Evolutionary conservation across 129 eudicot species (phyloP), one percentile per base, ranked within the genome.

Genomic region (Flaveria robusta): DNA sequence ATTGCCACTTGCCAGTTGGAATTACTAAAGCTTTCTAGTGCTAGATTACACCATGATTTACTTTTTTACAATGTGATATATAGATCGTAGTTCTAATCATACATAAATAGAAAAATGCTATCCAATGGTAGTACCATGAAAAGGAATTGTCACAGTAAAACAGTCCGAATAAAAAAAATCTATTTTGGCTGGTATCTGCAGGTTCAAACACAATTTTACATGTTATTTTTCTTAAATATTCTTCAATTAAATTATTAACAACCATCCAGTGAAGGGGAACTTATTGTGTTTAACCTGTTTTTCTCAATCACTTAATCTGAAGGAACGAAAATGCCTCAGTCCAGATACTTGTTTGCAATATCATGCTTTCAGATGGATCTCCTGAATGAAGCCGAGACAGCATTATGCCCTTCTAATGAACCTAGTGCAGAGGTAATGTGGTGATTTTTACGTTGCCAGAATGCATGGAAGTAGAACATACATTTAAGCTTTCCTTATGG

Each of bases 331-430:
- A 83, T 76, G 92, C 89, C 99, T 70, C 99, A 89, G 74, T 91
- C 97, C 81, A 93, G 97, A 86, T 95, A 91, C 87, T 86, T 95
- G 92, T 91, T 95, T 86, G 99, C 99, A 50, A 67, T 86, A 69
- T 91, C 99, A 74, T 95, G 97, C 92, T 95, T 95, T 82, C 90
- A 91, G 81, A 95, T 95, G 99, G 93, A 91, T 88, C 96, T 91
- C 60, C 82, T 95, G 45, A 89, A 74, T 46, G 99, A 95, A 91
- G 99, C 99, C 10, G 99, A 95, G 81, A 74, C 84, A 70, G 94
- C 99, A 73, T 82, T 95, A 71, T 85, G 82, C 56, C 91, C 97
- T 68, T 65, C 94, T 76, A 86, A 85, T 77, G 99, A 91, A 63
- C 88, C 97, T 72, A 72, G 79, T 75, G 77, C 87, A 34, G 99